Evolutionary conservation across 805 yeast genomes (phyloP).

Genomic region (Kodamaea neixiangensis): DNA sequence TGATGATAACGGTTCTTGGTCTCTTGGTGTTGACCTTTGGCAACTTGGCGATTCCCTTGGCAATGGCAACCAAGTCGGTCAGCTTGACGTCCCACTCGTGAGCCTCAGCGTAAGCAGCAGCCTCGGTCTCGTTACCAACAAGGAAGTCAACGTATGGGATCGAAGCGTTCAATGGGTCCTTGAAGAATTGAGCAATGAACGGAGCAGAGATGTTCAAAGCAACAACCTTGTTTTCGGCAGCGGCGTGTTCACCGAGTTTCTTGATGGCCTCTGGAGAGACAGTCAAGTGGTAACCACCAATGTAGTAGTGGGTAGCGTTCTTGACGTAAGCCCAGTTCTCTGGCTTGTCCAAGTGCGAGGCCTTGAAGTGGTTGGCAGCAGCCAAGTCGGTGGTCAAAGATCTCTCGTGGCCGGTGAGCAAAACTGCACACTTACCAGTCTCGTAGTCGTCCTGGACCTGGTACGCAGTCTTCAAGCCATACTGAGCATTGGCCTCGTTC

Average conservation of each 20-base stretch:
- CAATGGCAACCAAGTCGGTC: conserved; percentile 71
- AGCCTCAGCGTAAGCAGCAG: conserved; percentile 88
- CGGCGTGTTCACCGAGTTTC: conserved; percentile 89
- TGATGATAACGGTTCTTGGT: conserved; percentile 86
- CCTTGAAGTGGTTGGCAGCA: conserved; percentile 96
- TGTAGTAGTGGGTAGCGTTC: conserved; percentile 78
- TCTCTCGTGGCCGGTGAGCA: conserved; percentile 84
- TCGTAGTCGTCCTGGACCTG: conserved; percentile 73
- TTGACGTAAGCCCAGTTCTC: conserved; percentile 89
- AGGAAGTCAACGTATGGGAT: conserved; percentile 88
- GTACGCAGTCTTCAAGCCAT: conserved; percentile 87
- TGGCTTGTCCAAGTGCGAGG: conserved; percentile 81
- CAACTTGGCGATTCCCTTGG: conserved; percentile 74
- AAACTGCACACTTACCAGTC: conserved; percentile 98
- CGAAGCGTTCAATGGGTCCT: conserved; percentile 78
- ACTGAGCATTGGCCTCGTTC: conserved; percentile 76
- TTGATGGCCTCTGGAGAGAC: conserved; percentile 94
- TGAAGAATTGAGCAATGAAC: conserved; percentile 93
- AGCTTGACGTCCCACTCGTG: conserved; percentile 57
- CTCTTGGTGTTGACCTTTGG: conserved; percentile 70
- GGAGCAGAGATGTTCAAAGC: conserved; percentile 93
- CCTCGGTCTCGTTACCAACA: conserved; percentile 96
- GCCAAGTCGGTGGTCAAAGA: conserved; percentile 94
- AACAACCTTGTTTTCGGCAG: conserved; percentile 74
- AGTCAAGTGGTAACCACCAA: conserved; percentile 99